Evolutionary conservation across 1,139 yeast genomes (phyloP), one percentile per base, ranked within the genome.

Genomic region (Debaryomyces robertsiae): DNA sequence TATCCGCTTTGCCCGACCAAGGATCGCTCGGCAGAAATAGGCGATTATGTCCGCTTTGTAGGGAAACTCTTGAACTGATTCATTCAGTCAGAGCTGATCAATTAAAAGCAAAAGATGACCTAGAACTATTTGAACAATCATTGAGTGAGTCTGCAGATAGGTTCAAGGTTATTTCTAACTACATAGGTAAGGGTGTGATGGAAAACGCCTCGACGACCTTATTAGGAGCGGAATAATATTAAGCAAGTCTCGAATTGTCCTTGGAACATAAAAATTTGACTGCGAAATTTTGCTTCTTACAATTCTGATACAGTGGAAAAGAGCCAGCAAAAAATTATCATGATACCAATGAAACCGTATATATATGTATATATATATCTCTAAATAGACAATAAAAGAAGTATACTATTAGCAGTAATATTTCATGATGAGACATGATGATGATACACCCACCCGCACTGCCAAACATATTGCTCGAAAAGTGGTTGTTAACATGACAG

Each of bases 141-240:
- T 63, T 91, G 45, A 67, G 71, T 15, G 84, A 79, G 16, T 70
- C 81, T 28, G 77, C 71, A 6, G 90, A 84, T 48, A 75, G 86
- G 53, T 84, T 90, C 58, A 84, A 81, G 54, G 83, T 83, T 2
- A 76, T 91, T 41, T 75, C 86, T 41, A 95, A 88, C 43, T 90
- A 84, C 58, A 75, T 90, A 39, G 96, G 96, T 3, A 78, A 88
- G 46, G 98, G 98, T 1, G 91, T 87, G 0, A 77, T 89, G 81
- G 90, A 82, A 51, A 59, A 62, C 40, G 69, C 65, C 22, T 59
- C 60, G 38, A 48, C 47, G 38, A 43, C 50, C 9, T 36, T 51
- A 31, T 35, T 52, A 43, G 42, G 44, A 24, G 44, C 47, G 18
- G 39, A 40, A 6, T 33, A 33, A 15, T n/a, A 9, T 23, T 15